Conservation (phyloP, 2,329 filamentous ascomycete species). For the Penicillium italicum region DNA sequence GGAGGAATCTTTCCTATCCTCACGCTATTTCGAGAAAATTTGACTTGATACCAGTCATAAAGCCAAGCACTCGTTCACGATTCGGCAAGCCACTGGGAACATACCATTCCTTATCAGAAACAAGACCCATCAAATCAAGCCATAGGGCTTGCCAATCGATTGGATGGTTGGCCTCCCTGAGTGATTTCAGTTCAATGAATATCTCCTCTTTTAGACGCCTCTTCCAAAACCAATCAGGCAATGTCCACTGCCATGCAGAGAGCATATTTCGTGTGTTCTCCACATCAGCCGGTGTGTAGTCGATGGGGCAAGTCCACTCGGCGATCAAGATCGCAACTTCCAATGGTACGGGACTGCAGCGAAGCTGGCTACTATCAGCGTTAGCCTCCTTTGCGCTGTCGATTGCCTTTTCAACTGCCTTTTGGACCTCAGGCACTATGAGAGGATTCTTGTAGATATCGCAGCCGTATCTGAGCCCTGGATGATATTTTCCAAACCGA, state of each 20-base stretch:
- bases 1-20: neutral
- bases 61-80: neutral
- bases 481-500: accelerated
- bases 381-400: neutral
- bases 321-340: neutral
- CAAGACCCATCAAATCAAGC: neutral
- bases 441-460: slow-evolving; percentile 4
- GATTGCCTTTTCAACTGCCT: neutral
- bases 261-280: neutral
- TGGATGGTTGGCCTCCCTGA: neutral
- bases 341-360: neutral
- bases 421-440: neutral
- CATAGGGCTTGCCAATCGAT: neutral
- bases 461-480: neutral
- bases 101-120: neutral
- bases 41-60: neutral
- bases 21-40: neutral
- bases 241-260: neutral
- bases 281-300: neutral
- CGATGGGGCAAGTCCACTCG: neutral
- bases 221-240: neutral
- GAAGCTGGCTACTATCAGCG: no score
- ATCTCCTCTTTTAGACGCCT: neutral
- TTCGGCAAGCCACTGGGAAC: neutral
- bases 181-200: neutral